Evolutionary conservation across 345 rosid genomes (phyloP), one percentile per base, ranked within the genome.

Genomic region (Psidium guajava): DNA sequence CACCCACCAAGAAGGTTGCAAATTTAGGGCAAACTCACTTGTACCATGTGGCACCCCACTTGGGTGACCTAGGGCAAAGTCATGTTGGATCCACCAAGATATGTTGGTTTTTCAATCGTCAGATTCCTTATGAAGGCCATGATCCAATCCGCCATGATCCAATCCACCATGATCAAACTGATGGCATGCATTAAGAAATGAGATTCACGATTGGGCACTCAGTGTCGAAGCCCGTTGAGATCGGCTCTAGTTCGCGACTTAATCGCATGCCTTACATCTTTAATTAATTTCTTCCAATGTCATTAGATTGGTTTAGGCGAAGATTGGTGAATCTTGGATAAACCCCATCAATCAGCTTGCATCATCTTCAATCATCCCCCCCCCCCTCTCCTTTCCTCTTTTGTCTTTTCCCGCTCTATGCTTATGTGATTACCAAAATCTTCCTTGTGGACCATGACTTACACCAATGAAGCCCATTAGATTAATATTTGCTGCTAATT

Each of bases 31-130:
- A 75, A 51, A 47, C 86, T 85, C 91, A 88, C 42, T 84, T 85
- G 86, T 40, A 44, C 50, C 77, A 2, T 9, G 87, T 55, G 55
- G 92, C 87, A 86, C 90, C 93, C 91, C 93, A 90, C 87, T 90
- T 18, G 20, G 54, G 82, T 84, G 85, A 89, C 93, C 93, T 50
- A 36, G 21, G 50, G 50, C 82, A 84, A 69, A 36, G 80, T 20
- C 80, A 69, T 18, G 80, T 36, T 69, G 80, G 69, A 59, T 59
- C 69, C 69, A 59, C n/a, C 36, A 59, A 6, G 36, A 59, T 59
- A 27, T n/a, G 36, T n/a, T n/a, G 36, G 14, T 18, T 36, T 69
- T 69, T 32, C 47, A 10, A 69, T 69, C 20, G 47, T 8, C 80
- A 69, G 20, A 36, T 69, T 69, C 80, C 25, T 18, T 36, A 36